Base-by-base conservation (phyloP, 1,284 basidiomycete species). In the Baeospora myosura region DNA sequence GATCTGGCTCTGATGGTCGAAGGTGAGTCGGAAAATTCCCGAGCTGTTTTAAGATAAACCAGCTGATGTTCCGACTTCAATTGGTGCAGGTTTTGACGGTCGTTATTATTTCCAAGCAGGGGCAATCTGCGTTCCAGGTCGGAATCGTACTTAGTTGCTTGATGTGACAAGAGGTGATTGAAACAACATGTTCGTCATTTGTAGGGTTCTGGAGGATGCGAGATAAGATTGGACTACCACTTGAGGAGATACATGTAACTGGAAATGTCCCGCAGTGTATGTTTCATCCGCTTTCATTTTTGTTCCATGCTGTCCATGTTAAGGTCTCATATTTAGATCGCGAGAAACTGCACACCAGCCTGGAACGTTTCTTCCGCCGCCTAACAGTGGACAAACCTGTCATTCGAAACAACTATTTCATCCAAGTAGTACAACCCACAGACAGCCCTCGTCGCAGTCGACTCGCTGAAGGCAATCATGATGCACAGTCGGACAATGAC, bases 1-100 rank as follows among this genome's bases (percentile, higher is more conserved):
- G 86, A 89, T 53, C 64, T 88, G 31, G 82, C 82, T 10, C 55
- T 89, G 10, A 83, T 89, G 82, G 61, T 87, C 22, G 81, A 87
- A 71, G 84, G 81, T 70, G 45, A 29, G 47, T 31, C 18, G 12
- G n/a, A n/a, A n/a, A n/a, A n/a, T n/a, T n/a, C n/a, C n/a, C n/a
- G n/a, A 38, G 48, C 39, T 3, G 2, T 31, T 16, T 7, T 48
- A 29, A 31, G 28, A 38, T 5, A 18, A 23, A 29, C 28, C 14
- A 20, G 17, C n/a, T n/a, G 1, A 22, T 17, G 5, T 18, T 12
- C n/a, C 14, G 16, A 18, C 12, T 3, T 16, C 14, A 22, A 45
- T 41, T 37, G 34, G 45, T 40, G 18, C 50, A 79, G 78, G 76
- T 28, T 57, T 64, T 12, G 78, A 86, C 48, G 78, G 81, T 24